Base-by-base conservation (phyloP, 345 rosid genomes). In the Brassica nigra region DNA sequence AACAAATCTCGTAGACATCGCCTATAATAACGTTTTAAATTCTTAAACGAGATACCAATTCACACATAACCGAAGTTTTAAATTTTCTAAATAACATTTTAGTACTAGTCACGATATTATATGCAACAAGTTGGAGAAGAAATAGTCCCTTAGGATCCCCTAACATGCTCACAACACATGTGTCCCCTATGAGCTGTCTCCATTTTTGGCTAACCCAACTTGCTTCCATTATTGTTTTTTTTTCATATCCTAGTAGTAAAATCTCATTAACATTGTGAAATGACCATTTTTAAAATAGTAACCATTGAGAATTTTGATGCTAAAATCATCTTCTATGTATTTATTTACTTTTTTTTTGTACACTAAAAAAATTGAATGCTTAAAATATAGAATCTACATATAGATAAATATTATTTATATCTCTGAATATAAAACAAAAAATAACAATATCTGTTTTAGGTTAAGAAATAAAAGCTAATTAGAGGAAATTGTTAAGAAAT, bases 91-190 rank as follows among this genome's bases (percentile, higher is more conserved):
- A 6, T 20, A 37, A 70, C 34, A 29, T 62, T n/a, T 15, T 52
- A 70, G 8, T 27, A 61, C 28, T 23, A 61, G 58, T 1, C 69
- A 70, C 28, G 58, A 76, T 49, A 70, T 62, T 10, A 59, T 54
- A 54, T 20, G 30, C 1, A 58, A 57, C 28, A 18, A 57, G 71
- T 74, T 47, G 67, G 36, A 74, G 67, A 64, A 75, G 79, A 75
- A 75, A 70, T 15, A 70, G 68, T 75, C 83, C 76, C 39, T 80
- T 18, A 23, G 83, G 83, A 80, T 75, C 39, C 73, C 39, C 83
- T 80, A 76, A 80, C 83, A 75, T 75, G 83, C 62, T 63, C 68
- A 70, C 83, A 80, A 80, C 79, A 75, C 83, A 80, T 80, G 83
- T 75, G 75, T 70, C 2, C 71, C 66, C 71, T 63, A 39, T 75